Conservation (phyloP, 2,329 filamentous ascomycete species). For the Mycosphaerella arachidis region DNA sequence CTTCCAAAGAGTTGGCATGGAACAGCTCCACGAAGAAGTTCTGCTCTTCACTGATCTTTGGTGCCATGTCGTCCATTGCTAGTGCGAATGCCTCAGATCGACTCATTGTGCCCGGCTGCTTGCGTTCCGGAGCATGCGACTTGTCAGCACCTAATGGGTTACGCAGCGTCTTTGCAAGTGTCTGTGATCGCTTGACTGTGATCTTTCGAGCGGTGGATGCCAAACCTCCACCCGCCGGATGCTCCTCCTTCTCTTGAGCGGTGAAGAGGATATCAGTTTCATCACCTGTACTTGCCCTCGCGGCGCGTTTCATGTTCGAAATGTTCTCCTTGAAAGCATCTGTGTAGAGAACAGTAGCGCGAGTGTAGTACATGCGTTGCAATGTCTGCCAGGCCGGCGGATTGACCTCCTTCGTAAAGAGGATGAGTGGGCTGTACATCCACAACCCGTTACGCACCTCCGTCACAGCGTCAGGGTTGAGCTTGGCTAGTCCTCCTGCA, state of each 20-base stretch:
- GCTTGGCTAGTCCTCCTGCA: slow-evolving; percentile 44
- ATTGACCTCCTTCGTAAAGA: slow-evolving; percentile 85
- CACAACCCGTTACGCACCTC: slow-evolving; percentile 70
- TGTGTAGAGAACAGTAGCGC: slow-evolving; percentile 71
- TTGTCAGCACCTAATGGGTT: slow-evolving; percentile 61
- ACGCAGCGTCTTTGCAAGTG: slow-evolving; percentile 68
- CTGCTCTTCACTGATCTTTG: slow-evolving; percentile 85
- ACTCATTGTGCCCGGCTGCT: slow-evolving; percentile 39
- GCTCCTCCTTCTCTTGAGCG: slow-evolving; percentile 77
- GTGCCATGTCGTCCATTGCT: slow-evolving; percentile 75
- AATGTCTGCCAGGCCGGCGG: slow-evolving; percentile 73
- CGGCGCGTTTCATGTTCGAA: slow-evolving; percentile 60
- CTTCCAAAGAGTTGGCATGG: slow-evolving; percentile 81
- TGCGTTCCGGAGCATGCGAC: slow-evolving; percentile 54
- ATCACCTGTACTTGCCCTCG: slow-evolving; percentile 29
- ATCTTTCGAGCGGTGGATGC: slow-evolving; percentile 77
- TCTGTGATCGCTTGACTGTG: slow-evolving; percentile 91
- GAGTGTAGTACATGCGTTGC: slow-evolving; percentile 74
- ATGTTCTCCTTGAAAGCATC: slow-evolving; percentile 75
- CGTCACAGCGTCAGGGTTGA: slow-evolving; percentile 66
- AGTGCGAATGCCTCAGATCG: slow-evolving; percentile 78
- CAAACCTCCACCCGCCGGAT: slow-evolving; percentile 49
- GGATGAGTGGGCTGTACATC: slow-evolving; percentile 80
- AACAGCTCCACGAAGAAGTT: slow-evolving; percentile 98
- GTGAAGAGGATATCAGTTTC: slow-evolving; percentile 68